Evolutionary conservation across 345 rosid species (phyloP), one percentile per base, ranked within the genome.

Genomic region (Gossypium turneri): DNA sequence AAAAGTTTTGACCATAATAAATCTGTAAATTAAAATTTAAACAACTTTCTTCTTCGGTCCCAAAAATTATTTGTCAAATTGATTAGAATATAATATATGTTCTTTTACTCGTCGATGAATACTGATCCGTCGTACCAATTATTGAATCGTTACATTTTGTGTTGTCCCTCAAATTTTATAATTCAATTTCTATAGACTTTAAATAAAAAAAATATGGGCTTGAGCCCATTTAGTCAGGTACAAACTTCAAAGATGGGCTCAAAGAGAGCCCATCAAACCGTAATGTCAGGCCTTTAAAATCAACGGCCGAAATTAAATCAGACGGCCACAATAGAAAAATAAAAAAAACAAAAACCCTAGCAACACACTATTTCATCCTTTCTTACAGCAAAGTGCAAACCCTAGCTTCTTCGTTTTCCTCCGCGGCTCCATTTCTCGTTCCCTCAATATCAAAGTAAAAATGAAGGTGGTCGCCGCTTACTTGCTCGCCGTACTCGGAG

Each of bases 381-480:
- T 22, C 24, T 47, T 38, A 34, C 41, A 34, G 41, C 7, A 34
- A 34, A 34, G 41, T 47, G 34, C 9, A 47, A 22, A 15, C 24
- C 70, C 29, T 12, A 44, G 70, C 55, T 66, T 22, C 5, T 52
- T 52, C 17, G 7, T 12, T 48, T 66, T 10, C 29, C 17, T 11
- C 72, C n/a, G 43, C 56, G 13, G 58, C 57, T 25, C 34, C 20
- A 12, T 24, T 24, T 12, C 38, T 24, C 43, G 2, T 12, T 10
- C 2, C 16, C 15, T 47, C 41, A 19, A 55, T 19, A 24, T 45
- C 41, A 34, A 9, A 34, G 77, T 59, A 22, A 45, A 79, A 75
- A 92, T 92, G 95, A 92, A 92, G 92, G 83, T 92, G 57, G 79
- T 90, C 45, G 97, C 94, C 9, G 92, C 94, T 4, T 92, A 82